Evolutionary conservation across 2,329 filamentous ascomycete genomes (phyloP), one percentile per base, ranked within the genome.

Genomic region (Ceratocystis diversiconidia): DNA sequence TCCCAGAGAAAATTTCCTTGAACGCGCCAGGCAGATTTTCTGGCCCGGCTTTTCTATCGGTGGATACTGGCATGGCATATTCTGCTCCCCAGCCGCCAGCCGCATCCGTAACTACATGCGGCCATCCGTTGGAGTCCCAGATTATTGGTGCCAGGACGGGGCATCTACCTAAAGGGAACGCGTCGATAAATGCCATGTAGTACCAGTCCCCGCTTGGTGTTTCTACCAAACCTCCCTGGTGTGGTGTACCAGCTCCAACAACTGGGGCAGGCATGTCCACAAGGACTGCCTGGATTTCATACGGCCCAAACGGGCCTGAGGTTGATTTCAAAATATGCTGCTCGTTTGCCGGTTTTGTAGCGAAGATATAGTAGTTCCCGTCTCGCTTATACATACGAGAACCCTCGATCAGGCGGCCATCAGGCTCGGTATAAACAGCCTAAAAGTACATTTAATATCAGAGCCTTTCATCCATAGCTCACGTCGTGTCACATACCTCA

Each of bases 141-240:
- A 73, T 77, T 1, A 84, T 69, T 0, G 81, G 81, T 0, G 81
- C 81, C 2, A 82, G 72, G 1, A 82, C 79, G 0, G 82, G 82
- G 7, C 82, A 76, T 12, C 81, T 76, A 0, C 82, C 82, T 5
- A 75, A 76, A 0, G 82, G 82, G 68, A 81, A 84, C 0, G 76
- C 74, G 68, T 80, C 79, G 32, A 78, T 72, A 70, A 84, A 85
- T 0, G 78, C 76, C 70, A 83, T 78, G 69, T 81, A 85, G 69
- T 81, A 83, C 81, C 81, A 84, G n/a, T 78, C 72, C 0, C 77
- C 78, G 19, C 75, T 71, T 1, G 76, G 75, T 0, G 79, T 82
- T 61, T 81, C 75, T 3, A 84, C 75, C 7, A 85, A 72, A 17
- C 79, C 78, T 1, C 82, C 82, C 70, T 85, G 82, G 69, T 83